Evolutionary conservation across 768 basidiomycete genomes (phyloP), one percentile per base, ranked within the genome.

Genomic region (Agrocybe chaxingu): DNA sequence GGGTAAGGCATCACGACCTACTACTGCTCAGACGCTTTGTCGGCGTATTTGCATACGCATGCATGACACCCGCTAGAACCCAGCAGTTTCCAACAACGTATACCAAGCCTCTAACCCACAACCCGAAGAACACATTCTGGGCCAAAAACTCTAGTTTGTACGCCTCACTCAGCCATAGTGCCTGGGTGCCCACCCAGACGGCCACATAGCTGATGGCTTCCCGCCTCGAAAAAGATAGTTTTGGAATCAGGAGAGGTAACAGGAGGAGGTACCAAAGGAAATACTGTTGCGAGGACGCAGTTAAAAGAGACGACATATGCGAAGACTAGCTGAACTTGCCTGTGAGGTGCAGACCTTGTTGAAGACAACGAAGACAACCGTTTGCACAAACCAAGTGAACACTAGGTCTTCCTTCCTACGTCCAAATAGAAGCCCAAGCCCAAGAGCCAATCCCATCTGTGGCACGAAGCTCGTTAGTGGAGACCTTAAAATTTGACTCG

Each of bases 341-440:
- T 96, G 93, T 0, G 94, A 97, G 0, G 97, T 99, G 78, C 95
- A 97, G 45, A 99, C 97, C 67, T 96, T 95, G 67, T 98, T 99
- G 73, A 98, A 96, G 7, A 92, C 70, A n/a, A 98, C 95, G 61
- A 99, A 98, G 0, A 80, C 71, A 34, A 79, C 78, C 2, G 97
- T 98, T 68, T 98, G 95, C 9, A 95, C 76, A 62, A 97, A 93
- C 90, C 91, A 96, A 3, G 88, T 76, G 56, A 94, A 87, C 7
- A 82, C 76, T 3, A 98, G 72, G 58, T 92, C 81, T 11, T 72
- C 66, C 40, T 68, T 73, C 37, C 69, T 71, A 48, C 72, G 65
- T 3, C 85, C 87, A 42, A 94, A 83, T 1, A 84, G 60, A n/a
- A 95, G 65, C 2, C 96, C 95, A 2, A 84, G 70, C 0, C 83